Evolutionary conservation across 1,139 yeast genomes (phyloP).

Genomic region (Hyphopichia fennica): DNA sequence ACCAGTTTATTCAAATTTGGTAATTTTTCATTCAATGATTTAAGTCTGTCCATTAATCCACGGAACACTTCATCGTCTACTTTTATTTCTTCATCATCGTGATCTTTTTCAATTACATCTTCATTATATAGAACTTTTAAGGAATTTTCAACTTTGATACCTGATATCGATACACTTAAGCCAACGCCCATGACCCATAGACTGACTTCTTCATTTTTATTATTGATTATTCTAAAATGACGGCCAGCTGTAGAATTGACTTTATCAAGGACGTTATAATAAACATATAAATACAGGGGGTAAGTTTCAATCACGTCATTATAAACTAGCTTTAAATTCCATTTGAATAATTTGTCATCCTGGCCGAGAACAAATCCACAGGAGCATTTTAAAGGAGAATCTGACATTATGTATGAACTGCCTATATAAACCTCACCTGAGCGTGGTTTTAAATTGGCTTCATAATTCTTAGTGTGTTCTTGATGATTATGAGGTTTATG

Average conservation of each 20-base stretch:
- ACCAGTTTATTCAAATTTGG: slow-evolving; percentile 30
- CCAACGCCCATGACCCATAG: slow-evolving; percentile 65
- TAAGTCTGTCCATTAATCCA: slow-evolving; percentile 25
- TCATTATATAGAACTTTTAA: slow-evolving; percentile 44
- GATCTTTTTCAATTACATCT: slow-evolving; percentile 8
- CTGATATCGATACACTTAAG: slow-evolving; percentile 23
- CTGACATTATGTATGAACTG: slow-evolving; percentile 52
- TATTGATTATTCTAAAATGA: slow-evolving; percentile 55
- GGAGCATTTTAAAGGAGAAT: slow-evolving; percentile 10
- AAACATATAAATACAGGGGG: slow-evolving; percentile 34
- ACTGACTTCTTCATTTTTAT: slow-evolving; percentile 62
- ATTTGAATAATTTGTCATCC: slow-evolving; percentile 48
- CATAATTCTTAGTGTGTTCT: slow-evolving; percentile 21
- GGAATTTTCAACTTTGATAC: slow-evolving; percentile 20
- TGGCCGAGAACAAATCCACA: background rate
- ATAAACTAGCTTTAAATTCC: slow-evolving; percentile 50
- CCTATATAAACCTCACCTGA: slow-evolving; percentile 51
- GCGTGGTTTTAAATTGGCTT: slow-evolving; percentile 47
- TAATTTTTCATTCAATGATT: slow-evolving; percentile 21
- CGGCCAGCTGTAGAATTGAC: slow-evolving; percentile 49
- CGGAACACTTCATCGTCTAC: slow-evolving; percentile 23
- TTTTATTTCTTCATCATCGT: slow-evolving; percentile 9
- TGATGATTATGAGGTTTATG: slow-evolving; percentile 67
- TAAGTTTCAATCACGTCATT: slow-evolving; percentile 19
- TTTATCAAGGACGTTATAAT: slow-evolving; percentile 42